These are phyloP conservation scores for Malbranchea zuffiana DNA, from an alignment of 2,329 filamentous ascomycete species.

Conservation along the genomic window DNA sequence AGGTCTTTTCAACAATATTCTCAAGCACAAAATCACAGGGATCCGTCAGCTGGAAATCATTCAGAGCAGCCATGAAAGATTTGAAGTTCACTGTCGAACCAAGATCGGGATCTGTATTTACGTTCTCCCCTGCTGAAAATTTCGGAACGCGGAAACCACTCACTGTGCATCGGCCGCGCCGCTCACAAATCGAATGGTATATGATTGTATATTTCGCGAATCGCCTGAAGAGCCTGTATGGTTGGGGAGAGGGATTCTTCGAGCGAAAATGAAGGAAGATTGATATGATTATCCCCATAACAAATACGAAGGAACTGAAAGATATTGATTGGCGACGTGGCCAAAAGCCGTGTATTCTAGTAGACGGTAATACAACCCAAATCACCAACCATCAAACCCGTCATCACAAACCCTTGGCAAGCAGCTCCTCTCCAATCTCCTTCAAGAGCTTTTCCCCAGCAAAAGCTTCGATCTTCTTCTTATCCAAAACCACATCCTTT, in stretches of 20 bases:
- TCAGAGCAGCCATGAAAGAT: slow-evolving; percentile 34
- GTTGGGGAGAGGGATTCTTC: no score
- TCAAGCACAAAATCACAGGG: slow-evolving; percentile 18
- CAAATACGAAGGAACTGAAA: no score
- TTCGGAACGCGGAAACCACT: neutral
- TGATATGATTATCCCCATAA: no score
- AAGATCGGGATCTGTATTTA: slow-evolving; percentile 36
- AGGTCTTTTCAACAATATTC: slow-evolving; percentile 30
- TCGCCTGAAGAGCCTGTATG: no score
- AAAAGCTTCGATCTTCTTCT: slow-evolving; percentile 43
- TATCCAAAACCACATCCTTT: slow-evolving; percentile 49
- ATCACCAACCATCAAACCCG: neutral
- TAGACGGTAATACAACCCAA: no score
- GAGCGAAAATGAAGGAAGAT: no score
- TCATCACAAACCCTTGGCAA: slow-evolving; percentile 28
- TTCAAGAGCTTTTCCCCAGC: slow-evolving; percentile 48
- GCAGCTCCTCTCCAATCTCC: slow-evolving; percentile 37
- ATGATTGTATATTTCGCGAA: no score
- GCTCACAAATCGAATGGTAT: no score
- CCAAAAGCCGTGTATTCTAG: no score
- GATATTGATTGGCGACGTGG: no score
- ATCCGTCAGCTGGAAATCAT: slow-evolving; percentile 21
- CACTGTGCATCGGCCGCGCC: no score
- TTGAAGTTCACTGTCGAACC: slow-evolving; percentile 34
- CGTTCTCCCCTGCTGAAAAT: slow-evolving; percentile 13